phyloP scores from a whole-genome alignment of 106 monocot species.

The Acanthochlamys bracteata region DNA sequence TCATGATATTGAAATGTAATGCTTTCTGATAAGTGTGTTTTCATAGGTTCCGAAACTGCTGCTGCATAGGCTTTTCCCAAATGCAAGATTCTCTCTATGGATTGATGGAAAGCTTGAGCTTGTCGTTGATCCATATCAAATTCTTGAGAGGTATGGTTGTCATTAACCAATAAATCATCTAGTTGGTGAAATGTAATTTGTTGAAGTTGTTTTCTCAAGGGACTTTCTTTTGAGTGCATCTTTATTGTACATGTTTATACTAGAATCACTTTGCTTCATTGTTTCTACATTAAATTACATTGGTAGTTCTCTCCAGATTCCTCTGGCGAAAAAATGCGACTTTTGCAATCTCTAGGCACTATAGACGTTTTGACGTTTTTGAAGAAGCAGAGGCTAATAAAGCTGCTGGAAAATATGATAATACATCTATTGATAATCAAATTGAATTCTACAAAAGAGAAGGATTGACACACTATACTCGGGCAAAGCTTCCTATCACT shows the following conservation, averaged over 20 bases:
- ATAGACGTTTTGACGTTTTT: conserved; percentile 90
- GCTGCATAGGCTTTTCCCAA: conserved; percentile 61
- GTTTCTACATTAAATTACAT: neutral
- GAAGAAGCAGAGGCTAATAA: conserved; percentile 98
- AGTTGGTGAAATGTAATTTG: too few species aligned
- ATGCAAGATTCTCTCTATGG: conserved; percentile 56
- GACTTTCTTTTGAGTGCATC: too few species aligned
- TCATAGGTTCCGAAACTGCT: conserved; percentile 58
- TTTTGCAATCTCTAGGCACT: conserved; percentile 92
- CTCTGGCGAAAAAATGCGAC: conserved; percentile 74
- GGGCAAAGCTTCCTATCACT: conserved; percentile 78
- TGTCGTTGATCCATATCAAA: conserved; percentile 55
- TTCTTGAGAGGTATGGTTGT: conserved; percentile 49
- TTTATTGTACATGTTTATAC: too few species aligned
- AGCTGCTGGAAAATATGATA: conserved; percentile 94
- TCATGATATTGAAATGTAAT: too few species aligned
- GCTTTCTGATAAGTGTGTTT: neutral
- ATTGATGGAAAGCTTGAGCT: conserved; percentile 74
- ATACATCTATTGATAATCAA: conserved; percentile 82
- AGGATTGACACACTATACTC: conserved; percentile 82
- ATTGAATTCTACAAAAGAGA: conserved; percentile 82
- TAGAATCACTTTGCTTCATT: neutral
- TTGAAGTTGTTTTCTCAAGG: too few species aligned
- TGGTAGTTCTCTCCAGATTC: conserved; percentile 41
- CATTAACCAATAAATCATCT: too few species aligned